Conservation (phyloP, 2,329 filamentous ascomycete species). For the Fusarium solani-melongenae region DNA sequence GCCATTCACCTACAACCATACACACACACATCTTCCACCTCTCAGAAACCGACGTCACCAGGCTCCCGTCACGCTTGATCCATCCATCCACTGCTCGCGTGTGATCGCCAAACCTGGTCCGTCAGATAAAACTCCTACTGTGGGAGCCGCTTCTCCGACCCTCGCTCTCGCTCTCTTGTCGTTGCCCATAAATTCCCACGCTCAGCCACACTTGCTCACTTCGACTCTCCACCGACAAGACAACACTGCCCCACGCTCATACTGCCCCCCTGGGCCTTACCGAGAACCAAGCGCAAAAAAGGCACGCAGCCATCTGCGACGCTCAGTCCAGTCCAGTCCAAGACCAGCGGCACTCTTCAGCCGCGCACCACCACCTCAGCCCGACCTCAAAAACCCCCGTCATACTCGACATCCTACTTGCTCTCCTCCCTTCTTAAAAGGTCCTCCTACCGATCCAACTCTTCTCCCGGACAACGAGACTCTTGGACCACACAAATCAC, state of each 20-base stretch:
- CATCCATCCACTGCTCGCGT: neutral
- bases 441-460: neutral
- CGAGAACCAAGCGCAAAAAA: neutral
- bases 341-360: conserved; percentile 28
- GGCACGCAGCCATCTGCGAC: conserved; percentile 1
- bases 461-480: neutral
- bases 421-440: conserved; percentile 1
- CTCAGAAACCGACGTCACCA: neutral
- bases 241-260: conserved; percentile 34
- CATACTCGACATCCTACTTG: conserved; percentile 4
- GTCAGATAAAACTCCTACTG: neutral
- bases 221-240: conserved; percentile 28
- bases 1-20: neutral
- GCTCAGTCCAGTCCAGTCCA: conserved; percentile 3
- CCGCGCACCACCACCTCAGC: conserved; percentile 33
- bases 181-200: conserved; percentile 8
- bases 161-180: neutral
- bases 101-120: neutral
- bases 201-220: conserved; percentile 33
- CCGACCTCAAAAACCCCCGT: conserved; percentile 27
- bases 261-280: conserved; percentile 6
- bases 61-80: neutral
- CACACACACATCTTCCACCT: neutral
- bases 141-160: neutral
- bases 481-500: conserved; percentile 1